phyloP scores from a whole-genome alignment of 2,329 filamentous ascomycete species.

The Pseudopithomyces chartarum region DNA sequence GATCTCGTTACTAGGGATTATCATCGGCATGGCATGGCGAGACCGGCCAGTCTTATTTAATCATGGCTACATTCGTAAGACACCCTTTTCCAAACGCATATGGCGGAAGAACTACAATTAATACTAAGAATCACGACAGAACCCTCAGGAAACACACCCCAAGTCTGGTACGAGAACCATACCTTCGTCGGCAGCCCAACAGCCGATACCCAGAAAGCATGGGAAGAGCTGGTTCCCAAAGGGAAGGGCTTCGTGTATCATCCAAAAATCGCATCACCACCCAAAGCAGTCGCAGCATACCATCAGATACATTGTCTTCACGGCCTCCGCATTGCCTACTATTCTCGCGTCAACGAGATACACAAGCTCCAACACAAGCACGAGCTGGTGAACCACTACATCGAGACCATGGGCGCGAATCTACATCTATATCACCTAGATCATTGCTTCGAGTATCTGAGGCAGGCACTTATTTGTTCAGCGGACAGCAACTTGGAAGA shows the following conservation, averaged over 20 bases:
- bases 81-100: neutral
- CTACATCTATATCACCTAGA: slow-evolving; percentile 6
- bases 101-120: neutral
- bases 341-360: slow-evolving; percentile 2
- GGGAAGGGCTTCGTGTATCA: slow-evolving; percentile 11
- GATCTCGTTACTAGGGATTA: neutral
- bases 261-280: neutral
- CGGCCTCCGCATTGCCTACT: neutral
- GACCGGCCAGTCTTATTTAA: neutral
- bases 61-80: neutral
- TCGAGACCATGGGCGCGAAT: slow-evolving; percentile 1
- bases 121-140: neutral
- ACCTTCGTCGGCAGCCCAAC: slow-evolving; percentile 5
- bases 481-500: slow-evolving; percentile 18
- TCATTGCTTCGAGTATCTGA: slow-evolving; percentile 21
- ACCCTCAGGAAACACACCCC: neutral
- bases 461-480: slow-evolving; percentile 17
- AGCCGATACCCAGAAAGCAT: slow-evolving; percentile 7
- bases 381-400: neutral
- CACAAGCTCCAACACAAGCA: slow-evolving; percentile 1
- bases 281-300: slow-evolving; percentile 2
- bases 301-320: slow-evolving; percentile 11
- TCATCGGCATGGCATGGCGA: neutral
- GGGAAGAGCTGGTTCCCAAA: slow-evolving; percentile 9
- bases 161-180: slow-evolving; percentile 6